These are phyloP conservation scores for Ascochyta koolunga DNA, from an alignment of 2,329 filamentous ascomycete species.

Conservation along the genomic window DNA sequence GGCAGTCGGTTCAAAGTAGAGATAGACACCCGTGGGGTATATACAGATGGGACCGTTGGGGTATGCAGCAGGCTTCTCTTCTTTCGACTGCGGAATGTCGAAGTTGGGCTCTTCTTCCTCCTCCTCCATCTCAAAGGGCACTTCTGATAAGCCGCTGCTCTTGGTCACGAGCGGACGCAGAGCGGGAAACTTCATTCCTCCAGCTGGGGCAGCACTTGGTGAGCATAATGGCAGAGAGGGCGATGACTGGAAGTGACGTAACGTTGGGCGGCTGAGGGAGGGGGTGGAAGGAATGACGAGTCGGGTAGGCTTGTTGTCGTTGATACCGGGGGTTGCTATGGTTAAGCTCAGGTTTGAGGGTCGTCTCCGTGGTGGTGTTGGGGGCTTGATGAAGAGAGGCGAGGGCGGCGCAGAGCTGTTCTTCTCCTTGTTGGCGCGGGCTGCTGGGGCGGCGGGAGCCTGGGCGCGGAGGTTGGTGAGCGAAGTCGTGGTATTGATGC, in stretches of 20 bases:
- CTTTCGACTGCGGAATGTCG: conserved; percentile 63
- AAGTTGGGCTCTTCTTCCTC: conserved; percentile 64
- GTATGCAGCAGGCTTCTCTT: conserved; percentile 79
- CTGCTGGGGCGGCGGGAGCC: conserved; percentile 60
- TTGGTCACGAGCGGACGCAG: conserved; percentile 41
- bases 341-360: conserved; percentile 79
- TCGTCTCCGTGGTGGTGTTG: conserved; percentile 71
- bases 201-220: conserved; percentile 55
- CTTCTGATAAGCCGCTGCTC: conserved; percentile 55
- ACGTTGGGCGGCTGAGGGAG: conserved; percentile 54
- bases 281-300: conserved; percentile 65
- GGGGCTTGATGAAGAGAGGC: conserved; percentile 80
- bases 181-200: conserved; percentile 59
- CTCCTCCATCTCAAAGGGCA: conserved; percentile 76
- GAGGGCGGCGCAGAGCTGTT: conserved; percentile 69
- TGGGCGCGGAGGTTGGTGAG: conserved; percentile 53
- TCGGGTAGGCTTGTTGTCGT: conserved; percentile 62
- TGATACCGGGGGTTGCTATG: conserved; percentile 68
- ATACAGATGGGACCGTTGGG: conserved; percentile 83
- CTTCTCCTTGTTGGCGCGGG: conserved; percentile 54
- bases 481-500: conserved; percentile 69
- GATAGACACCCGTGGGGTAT: conserved; percentile 76
- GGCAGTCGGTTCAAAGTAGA: conserved; percentile 80
- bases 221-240: conserved; percentile 64
- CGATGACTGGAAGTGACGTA: conserved; percentile 68